Percentiles rank a stretch among this genome's conserved stretches.
These are phyloP conservation scores for Huntiella moniliformis DNA, from an alignment of 2,329 filamentous ascomycete species.

Conservation along the genomic window DNA sequence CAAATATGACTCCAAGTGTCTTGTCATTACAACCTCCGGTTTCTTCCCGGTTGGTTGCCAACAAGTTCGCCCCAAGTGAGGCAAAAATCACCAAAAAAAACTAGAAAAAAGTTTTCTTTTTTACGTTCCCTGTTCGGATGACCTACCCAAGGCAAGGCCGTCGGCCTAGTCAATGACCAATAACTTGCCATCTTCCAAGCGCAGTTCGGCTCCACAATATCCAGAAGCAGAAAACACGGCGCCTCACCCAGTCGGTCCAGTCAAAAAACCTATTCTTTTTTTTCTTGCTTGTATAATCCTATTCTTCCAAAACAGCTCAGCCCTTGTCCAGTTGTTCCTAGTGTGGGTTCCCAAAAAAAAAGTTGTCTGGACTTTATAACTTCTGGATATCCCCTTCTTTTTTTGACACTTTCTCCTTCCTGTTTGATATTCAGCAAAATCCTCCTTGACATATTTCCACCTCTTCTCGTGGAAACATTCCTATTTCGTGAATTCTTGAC, in stretches of 20 bases:
- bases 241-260: conserved; percentile 1
- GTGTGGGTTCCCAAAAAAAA: too few species aligned
- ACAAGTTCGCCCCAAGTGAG: too few species aligned
- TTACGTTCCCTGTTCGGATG: background rate
- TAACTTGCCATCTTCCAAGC: too few species aligned
- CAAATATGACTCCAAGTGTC: too few species aligned
- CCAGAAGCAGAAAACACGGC: background rate
- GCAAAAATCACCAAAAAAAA: conserved; percentile 4
- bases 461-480: conserved; percentile 2
- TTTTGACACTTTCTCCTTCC: conserved; percentile 5
- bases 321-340: background rate
- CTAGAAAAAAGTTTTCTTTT: conserved; percentile 4
- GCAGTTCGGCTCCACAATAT: too few species aligned
- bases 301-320: conserved; percentile 1
- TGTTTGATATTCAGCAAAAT: conserved; percentile 5
- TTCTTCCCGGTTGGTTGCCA: conserved; percentile 7
- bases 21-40: conserved; percentile 2
- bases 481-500: background rate
- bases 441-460: background rate
- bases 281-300: conserved; percentile 7
- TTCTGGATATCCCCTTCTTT: background rate
- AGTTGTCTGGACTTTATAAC: too few species aligned
- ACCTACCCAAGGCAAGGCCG: background rate
- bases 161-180: too few species aligned
- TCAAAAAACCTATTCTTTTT: background rate